Evolutionary conservation across 169 alveolate species (phyloP).

Genomic region (Plasmodium chabaudi): DNA sequence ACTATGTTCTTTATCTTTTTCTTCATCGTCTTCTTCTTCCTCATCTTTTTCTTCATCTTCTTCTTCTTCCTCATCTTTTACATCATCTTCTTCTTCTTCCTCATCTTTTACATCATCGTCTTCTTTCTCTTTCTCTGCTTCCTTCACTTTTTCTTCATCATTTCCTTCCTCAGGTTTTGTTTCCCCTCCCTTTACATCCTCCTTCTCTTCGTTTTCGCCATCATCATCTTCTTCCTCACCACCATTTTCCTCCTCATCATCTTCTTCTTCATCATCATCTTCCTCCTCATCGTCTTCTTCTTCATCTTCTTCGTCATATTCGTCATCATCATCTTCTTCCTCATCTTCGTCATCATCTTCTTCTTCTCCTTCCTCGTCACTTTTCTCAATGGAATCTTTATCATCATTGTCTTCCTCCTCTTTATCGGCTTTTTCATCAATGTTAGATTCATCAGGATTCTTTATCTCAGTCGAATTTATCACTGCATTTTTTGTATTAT

Average conservation of each 20-base stretch:
- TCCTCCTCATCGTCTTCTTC: conserved; percentile 20
- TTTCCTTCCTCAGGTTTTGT: neutral
- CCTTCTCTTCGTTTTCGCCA: conserved; percentile 8
- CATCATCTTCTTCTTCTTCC: neutral
- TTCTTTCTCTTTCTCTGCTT: neutral
- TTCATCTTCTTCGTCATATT: neutral
- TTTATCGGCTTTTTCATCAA: too few species aligned
- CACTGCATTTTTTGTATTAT: too few species aligned
- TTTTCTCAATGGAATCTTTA: neutral
- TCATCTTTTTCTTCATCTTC: neutral
- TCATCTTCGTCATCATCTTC: neutral
- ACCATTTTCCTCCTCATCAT: neutral
- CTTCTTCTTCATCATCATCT: conserved; percentile 1
- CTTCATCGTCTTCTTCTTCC: neutral
- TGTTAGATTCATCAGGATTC: too few species aligned
- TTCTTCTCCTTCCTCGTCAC: conserved; percentile 5
- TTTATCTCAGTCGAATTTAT: too few species aligned
- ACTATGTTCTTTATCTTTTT: neutral
- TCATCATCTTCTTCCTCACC: conserved; percentile 9
- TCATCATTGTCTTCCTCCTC: too few species aligned
- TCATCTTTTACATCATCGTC: conserved; percentile 5
- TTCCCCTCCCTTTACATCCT: neutral
- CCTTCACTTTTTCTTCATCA: neutral
- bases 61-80: neutral
- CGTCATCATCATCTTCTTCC: conserved; percentile 17